Percentiles rank a stretch among this genome's conserved stretches.
phyloP scores from a whole-genome alignment of 1,139 yeast genomes.

The Kluyveromyces sp. region DNA sequence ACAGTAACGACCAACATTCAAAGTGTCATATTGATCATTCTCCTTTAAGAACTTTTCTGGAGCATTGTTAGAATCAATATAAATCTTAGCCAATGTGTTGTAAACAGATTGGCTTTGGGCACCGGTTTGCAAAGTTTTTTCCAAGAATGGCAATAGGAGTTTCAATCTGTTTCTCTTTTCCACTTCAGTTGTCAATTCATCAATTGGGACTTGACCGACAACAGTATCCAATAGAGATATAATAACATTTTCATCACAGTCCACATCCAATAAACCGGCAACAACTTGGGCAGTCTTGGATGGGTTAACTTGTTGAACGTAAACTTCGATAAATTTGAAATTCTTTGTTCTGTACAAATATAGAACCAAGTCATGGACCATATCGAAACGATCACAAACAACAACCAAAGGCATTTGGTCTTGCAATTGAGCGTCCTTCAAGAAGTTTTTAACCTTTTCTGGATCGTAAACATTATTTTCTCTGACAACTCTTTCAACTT shows the following conservation, averaged over 20 bases:
- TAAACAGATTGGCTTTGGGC: constrained; percentile 84
- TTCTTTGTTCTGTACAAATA: constrained; percentile 92
- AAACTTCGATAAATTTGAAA: constrained; percentile 93
- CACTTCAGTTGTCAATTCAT: constrained; percentile 83
- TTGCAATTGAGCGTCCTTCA: constrained; percentile 87
- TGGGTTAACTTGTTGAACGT: constrained; percentile 96
- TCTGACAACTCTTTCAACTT: constrained; percentile 91
- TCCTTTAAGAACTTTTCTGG: constrained; percentile 96
- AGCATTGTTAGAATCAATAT: constrained; percentile 93
- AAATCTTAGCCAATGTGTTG: constrained; percentile 94
- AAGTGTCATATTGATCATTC: constrained; percentile 80
- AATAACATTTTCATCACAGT: constrained; percentile 87
- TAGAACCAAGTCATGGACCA: constrained; percentile 86
- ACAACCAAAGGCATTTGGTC: constrained; percentile 95
- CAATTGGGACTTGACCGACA: constrained; percentile 89
- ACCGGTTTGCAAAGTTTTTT: constrained; percentile 81
- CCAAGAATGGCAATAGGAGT: constrained; percentile 85
- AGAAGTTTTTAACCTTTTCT: constrained; percentile 92
- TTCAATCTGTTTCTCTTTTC: constrained; percentile 94
- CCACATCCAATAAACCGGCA: constrained; percentile 94
- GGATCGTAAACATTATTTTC: constrained; percentile 93
- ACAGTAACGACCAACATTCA: constrained; percentile 95
- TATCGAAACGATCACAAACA: constrained; percentile 89
- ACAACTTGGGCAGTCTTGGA: constrained; percentile 92
- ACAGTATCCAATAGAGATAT: constrained; percentile 77